Evolutionary conservation across 805 yeast genomes (phyloP).

Genomic region (Wickerhamomyces strasburgensis): DNA sequence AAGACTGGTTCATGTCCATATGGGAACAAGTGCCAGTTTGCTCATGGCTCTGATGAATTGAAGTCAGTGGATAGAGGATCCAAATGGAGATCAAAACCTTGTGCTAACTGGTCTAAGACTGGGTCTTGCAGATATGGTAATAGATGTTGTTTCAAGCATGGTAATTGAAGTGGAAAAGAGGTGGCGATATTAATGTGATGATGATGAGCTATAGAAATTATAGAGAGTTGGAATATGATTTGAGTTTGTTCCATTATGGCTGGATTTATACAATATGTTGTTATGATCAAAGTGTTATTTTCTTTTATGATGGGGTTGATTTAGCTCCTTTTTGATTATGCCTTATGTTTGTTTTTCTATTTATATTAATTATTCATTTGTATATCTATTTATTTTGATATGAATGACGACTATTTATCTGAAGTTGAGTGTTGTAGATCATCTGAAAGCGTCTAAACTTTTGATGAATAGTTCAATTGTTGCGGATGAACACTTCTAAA

Average conservation of each 20-base stretch:
- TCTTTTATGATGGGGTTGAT: not conserved
- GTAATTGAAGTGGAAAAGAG: conserved; percentile 23
- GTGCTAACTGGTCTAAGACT: conserved; percentile 78
- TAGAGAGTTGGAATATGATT: conserved; percentile 1
- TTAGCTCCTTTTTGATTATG: too few relatives aligned
- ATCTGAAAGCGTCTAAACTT: too few relatives aligned
- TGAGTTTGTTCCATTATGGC: not conserved
- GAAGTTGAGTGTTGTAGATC: too few relatives aligned
- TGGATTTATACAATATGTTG: too few relatives aligned
- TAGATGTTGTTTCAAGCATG: conserved; percentile 90
- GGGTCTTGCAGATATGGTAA: conserved; percentile 87
- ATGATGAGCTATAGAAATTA: too few relatives aligned
- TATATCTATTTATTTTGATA: not conserved
- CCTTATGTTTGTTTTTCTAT: conserved; percentile 2
- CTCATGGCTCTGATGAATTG: conserved; percentile 79
- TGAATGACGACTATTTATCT: conserved; percentile 1
- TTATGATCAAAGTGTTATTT: not conserved
- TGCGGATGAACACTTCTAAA: too few relatives aligned
- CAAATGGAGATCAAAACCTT: conserved; percentile 87
- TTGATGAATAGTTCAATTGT: too few relatives aligned
- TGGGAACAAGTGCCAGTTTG: conserved; percentile 90
- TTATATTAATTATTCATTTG: not conserved
- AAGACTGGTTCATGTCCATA: conserved; percentile 75
- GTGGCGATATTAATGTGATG: too few relatives aligned
- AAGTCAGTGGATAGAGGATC: conserved; percentile 67